These are phyloP conservation scores for Delonix regia DNA, from an alignment of 306 rosid genomes.

Conservation along the genomic window DNA sequence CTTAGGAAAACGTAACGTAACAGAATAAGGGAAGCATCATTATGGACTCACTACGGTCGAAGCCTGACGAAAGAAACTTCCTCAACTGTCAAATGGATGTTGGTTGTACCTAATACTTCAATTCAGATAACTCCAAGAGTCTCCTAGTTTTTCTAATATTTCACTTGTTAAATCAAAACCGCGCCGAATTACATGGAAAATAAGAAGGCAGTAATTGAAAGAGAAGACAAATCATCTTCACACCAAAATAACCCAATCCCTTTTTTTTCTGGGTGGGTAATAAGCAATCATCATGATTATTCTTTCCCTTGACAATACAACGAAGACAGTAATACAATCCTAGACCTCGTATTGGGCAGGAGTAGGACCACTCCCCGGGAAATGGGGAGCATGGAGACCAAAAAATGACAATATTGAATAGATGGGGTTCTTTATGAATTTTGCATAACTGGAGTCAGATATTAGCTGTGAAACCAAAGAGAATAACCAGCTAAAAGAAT, in stretches of 20 bases:
- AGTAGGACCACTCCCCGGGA: conserved; percentile 21
- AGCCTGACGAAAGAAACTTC: conserved; percentile 23
- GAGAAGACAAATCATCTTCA: not conserved
- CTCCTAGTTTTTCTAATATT: not conserved
- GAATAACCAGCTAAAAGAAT: conserved; percentile 34
- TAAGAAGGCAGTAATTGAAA: not conserved
- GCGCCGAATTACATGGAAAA: not conserved
- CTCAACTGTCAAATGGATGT: not conserved
- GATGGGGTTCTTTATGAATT: conserved; percentile 16
- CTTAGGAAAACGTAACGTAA: conserved; percentile 1
- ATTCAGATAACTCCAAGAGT: not conserved
- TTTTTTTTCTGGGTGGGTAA: not conserved
- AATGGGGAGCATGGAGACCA: not conserved
- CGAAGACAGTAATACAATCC: conserved; percentile 3
- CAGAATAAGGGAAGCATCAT: not conserved
- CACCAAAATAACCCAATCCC: conserved; percentile 16
- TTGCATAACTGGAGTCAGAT: conserved; percentile 23
- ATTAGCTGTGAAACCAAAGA: conserved; percentile 26
- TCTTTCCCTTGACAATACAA: not conserved
- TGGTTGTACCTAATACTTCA: conserved; percentile 36
- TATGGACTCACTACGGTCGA: conserved; percentile 21
- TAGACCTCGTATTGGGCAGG: conserved; percentile 15
- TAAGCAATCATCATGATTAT: not conserved
- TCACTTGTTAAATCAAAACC: not conserved
- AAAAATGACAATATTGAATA: conserved; percentile 25